Evolutionary conservation across 805 yeast species (phyloP), one percentile per base, ranked within the genome.

Genomic region (Ogataea trehalophila): DNA sequence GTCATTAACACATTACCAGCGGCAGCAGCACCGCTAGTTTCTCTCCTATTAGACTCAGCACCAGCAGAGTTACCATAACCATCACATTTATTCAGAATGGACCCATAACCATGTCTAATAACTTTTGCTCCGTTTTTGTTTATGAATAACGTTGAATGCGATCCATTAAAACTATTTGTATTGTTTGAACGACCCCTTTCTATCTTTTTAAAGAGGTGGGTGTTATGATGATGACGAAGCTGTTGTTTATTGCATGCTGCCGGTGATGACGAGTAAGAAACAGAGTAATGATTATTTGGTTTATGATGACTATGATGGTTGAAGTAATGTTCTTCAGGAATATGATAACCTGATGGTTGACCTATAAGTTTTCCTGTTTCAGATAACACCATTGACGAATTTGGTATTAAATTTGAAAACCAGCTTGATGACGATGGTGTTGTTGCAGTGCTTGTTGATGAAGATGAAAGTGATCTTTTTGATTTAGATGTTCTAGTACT

Each of bases 21-120:
- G 20, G 20, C 20, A 20, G 3, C 20, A 4, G 20, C 29, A 26
- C 29, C 29, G 9, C 29, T 8, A 26, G 9, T 4, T 26, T 8
- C 5, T 26, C 29, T 26, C 2, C 29, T 6, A 26, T 26, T 4
- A 20, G 20, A 20, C 3, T 4, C 20, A 20, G n/a, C n/a, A n/a
- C n/a, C n/a, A n/a, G n/a, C 26, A 23, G 26, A 23, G 26, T 7
- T 7, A 23, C 26, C 29, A 26, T 26, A 7, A 26, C 31, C 13
- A 11, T 26, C 9, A 26, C 31, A 13, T 9, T 26, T 26, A 44
- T 65, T 64, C 48, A 70, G 63, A 5, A 59, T 60, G 1, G 75
- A 68, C 4, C 68, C 65, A 20, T 65, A 66, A 0, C 80, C 80
- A 53, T 77, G 79, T 20, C 67, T 62, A 18, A 75, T 61, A 6